Percentiles rank a stretch among this genome's conserved stretches.
Evolutionary conservation across 495 filamentous ascomycete species (phyloP).

Genomic region (Friedmanniomyces endolithicus): DNA sequence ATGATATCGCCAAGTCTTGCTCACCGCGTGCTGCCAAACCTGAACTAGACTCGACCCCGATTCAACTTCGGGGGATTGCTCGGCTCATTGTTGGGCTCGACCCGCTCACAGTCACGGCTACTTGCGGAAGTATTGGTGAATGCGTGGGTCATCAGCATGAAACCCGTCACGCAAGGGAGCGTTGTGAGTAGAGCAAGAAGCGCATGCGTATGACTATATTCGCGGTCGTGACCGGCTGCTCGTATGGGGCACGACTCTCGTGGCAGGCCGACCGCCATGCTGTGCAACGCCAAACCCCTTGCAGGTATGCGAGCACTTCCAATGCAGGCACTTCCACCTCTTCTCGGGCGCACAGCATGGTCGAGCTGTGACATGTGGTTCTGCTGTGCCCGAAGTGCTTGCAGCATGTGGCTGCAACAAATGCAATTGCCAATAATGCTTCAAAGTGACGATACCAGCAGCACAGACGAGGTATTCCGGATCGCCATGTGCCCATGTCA

Average conservation of each 20-base stretch:
- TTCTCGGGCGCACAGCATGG: not conserved
- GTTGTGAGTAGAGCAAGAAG: not conserved
- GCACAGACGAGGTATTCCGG: not conserved
- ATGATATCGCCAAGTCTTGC: not conserved
- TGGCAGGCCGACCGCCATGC: not conserved
- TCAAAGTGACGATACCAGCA: not conserved
- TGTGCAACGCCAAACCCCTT: conserved; percentile 9
- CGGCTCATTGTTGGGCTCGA: no score
- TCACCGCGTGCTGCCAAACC: not conserved
- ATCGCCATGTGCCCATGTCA: not conserved
- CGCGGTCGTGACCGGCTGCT: conserved; percentile 2
- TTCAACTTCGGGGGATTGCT: no score
- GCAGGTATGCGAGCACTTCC: conserved; percentile 10
- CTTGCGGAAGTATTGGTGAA: not conserved
- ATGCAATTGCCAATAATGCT: not conserved
- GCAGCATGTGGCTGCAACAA: not conserved
- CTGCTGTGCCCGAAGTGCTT: conserved; percentile 7
- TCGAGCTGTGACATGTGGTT: not conserved
- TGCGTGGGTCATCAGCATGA: not conserved
- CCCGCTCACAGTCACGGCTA: not conserved
- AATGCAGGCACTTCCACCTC: conserved; percentile 2
- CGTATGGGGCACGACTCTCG: not conserved
- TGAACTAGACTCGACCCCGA: not conserved
- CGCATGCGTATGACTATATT: not conserved
- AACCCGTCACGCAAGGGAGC: not conserved